Evolutionary conservation across 306 rosid species (phyloP).

Genomic region (Ceratonia siliqua): DNA sequence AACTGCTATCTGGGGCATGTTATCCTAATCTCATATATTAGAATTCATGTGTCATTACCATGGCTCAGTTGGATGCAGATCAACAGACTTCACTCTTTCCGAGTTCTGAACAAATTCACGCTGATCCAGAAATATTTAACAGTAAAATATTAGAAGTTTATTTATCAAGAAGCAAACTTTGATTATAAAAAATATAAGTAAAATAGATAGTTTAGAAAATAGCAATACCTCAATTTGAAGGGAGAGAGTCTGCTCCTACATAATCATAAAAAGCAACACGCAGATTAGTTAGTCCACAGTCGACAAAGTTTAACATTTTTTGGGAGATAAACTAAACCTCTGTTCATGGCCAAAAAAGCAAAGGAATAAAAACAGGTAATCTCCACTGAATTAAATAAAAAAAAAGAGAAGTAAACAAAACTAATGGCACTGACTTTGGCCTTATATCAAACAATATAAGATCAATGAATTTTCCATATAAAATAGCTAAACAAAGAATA

Average conservation of each 20-base stretch:
- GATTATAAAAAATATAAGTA: neutral
- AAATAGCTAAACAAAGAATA: no score
- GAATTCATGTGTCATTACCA: conserved; percentile 44
- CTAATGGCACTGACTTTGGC: no score
- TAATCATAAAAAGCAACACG: conserved; percentile 7
- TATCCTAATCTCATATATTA: neutral
- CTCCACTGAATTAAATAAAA: neutral
- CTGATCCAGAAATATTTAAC: conserved; percentile 40
- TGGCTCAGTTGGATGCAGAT: conserved; percentile 72
- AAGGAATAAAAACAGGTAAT: neutral
- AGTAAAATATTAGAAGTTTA: neutral
- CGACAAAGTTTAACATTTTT: neutral
- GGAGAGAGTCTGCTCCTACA: conserved; percentile 47
- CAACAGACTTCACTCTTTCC: conserved; percentile 71
- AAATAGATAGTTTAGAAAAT: neutral
- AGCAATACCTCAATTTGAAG: conserved; percentile 53
- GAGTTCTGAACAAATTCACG: conserved; percentile 54
- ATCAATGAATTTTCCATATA: no score
- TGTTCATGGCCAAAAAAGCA: neutral
- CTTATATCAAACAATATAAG: no score
- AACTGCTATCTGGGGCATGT: neutral
- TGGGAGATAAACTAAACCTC: neutral
- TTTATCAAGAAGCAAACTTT: neutral
- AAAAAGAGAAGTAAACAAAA: no score
- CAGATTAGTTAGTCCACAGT: conserved; percentile 25